Percentiles rank a stretch among this genome's conserved stretches.
Conservation (phyloP, 2,329 filamentous ascomycete species). For the Alternaria burnsii region DNA sequence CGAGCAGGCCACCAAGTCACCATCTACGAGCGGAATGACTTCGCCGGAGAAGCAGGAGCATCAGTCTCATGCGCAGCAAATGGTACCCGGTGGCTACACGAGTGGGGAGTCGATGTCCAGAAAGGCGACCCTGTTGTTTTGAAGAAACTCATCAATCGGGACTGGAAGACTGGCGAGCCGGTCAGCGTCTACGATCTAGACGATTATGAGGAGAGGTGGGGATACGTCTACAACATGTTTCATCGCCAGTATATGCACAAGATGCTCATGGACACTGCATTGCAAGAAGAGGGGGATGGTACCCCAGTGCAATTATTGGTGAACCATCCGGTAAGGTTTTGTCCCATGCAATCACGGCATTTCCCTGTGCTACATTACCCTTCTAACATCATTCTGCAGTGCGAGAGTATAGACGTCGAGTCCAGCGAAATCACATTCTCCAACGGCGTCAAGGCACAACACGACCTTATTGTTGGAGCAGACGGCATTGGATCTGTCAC, state of each 20-base stretch:
- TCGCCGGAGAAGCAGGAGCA: constrained; percentile 70
- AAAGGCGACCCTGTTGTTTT: constrained; percentile 72
- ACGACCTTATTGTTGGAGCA: constrained; percentile 70
- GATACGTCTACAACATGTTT: constrained; percentile 72
- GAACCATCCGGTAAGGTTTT: constrained; percentile 58
- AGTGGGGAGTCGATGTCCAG: constrained; percentile 71
- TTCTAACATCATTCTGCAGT: constrained; percentile 39
- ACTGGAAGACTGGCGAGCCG: constrained; percentile 74
- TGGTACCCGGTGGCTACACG: constrained; percentile 73
- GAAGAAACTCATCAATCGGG: constrained; percentile 71
- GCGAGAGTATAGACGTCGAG: constrained; percentile 61
- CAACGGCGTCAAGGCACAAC: constrained; percentile 60
- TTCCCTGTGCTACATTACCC: background rate
- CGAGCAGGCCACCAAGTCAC: constrained; percentile 65
- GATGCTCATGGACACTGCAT: constrained; percentile 69
- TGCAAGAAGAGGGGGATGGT: constrained; percentile 63
- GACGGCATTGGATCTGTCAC: constrained; percentile 74
- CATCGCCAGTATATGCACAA: constrained; percentile 73
- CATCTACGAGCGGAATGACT: constrained; percentile 73
- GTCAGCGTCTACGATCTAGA: constrained; percentile 69
- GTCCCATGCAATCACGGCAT: background rate
- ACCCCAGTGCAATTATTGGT: constrained; percentile 63
- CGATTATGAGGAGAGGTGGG: constrained; percentile 73
- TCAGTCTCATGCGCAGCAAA: constrained; percentile 68
- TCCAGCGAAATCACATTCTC: constrained; percentile 51